Conservation (phyloP, 208 protist genomes). For the Acanthamoeba castellanii region DNA sequence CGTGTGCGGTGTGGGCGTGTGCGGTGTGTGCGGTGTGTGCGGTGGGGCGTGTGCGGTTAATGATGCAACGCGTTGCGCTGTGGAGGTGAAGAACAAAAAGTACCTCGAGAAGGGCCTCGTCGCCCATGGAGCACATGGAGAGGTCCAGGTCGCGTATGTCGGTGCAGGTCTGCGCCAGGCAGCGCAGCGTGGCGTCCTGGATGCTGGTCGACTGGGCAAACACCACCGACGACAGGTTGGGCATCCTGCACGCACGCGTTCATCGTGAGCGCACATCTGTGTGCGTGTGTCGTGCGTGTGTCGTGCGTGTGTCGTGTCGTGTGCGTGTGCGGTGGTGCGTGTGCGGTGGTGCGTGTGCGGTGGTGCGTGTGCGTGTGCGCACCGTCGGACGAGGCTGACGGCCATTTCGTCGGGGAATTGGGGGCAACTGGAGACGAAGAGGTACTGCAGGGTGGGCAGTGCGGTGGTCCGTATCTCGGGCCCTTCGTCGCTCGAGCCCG, state of each 20-base stretch:
- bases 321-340: too few species aligned
- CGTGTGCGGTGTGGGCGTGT: too few species aligned
- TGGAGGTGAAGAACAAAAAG: neutral
- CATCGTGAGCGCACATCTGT: neutral
- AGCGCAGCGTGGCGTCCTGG: neutral
- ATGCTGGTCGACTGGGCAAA: conserved; percentile 1
- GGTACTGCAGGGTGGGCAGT: conserved; percentile 26
- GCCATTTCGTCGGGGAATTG: neutral
- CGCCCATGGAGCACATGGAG: neutral
- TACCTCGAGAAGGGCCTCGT: neutral
- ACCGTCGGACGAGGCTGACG: neutral
- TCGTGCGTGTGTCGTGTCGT: neutral
- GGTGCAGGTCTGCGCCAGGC: neutral
- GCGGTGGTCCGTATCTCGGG: neutral
- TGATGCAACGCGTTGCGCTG: neutral
- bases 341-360: too few species aligned
- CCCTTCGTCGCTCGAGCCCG: neutral
- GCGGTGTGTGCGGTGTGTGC: neutral
- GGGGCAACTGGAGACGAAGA: conserved; percentile 33
- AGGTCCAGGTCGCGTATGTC: conserved; percentile 30
- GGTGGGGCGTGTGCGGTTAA: neutral
- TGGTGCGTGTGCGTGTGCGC: too few species aligned
- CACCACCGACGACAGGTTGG: conserved; percentile 39
- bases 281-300: neutral
- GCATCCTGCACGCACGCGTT: neutral